Base-by-base conservation (phyloP, 1,284 basidiomycete species). In the Termitomyces sp. region DNA sequence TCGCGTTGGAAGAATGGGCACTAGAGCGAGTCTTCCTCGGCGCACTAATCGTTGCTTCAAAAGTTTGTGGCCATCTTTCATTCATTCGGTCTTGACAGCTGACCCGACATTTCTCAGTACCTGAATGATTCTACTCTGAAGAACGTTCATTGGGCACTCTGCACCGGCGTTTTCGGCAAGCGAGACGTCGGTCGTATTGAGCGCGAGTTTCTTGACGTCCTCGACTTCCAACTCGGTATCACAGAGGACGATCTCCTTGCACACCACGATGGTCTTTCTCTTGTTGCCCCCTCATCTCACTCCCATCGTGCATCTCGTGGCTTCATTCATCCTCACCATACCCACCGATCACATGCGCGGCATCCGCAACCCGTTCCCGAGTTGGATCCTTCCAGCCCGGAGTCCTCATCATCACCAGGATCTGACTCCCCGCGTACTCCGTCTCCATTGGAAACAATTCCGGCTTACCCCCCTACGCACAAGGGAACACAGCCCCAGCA, bases 1-100 rank as follows among this genome's bases (percentile, higher is more conserved):
- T 88, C 59, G 85, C 85, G 12, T 72, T 87, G 59, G 85, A 87
- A 66, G 82, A 88, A 62, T 88, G 86, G 86, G 86, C 86, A n/a
- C 75, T 83, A 48, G 87, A 88, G 67, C 80, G 86, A 54, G 86
- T 88, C 21, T 88, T 88, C 68, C 76, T 88, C 39, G 86, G 86
- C 52, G 83, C 86, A 33, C 66, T 89, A 59, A 88, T 88, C 66
- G 72, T 80, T 40, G 86, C 86, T 5, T 83, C 82, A 71, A 88
- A 88, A 77, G 86, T 86, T 68, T 65, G 76, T 69, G 52, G 44
- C 44, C 44, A 15, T 47, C 40, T 55, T 34, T 31, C 53, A 42
- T 52, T 36, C 10, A 47, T 43, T 7, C 17, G 26, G n/a, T 38
- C 36, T 45, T 57, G 43, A 56, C 47, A 50, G 54, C 59, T 52